A percentile compares a stretch with the other conserved stretches of the same genome.
Evolutionary conservation across 495 filamentous ascomycete genomes (phyloP).

Genomic region (Penicillium dipodomyicola): DNA sequence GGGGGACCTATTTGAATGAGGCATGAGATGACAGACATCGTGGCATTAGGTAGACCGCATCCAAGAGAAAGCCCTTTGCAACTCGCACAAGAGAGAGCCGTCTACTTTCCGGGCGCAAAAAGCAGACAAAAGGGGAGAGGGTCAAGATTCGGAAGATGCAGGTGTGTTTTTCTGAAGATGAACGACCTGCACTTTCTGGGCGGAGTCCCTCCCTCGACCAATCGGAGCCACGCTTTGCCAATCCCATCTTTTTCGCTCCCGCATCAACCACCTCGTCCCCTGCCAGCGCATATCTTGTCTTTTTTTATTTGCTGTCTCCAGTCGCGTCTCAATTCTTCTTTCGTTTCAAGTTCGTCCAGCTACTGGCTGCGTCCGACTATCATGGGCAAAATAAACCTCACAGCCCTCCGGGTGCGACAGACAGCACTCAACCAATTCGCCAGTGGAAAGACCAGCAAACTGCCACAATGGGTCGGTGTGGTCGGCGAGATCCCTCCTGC

Average conservation of each 20-base stretch:
- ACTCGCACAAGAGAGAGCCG: slow-evolving; percentile 12
- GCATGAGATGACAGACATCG: slow-evolving; percentile 65
- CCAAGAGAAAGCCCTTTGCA: slow-evolving; percentile 26
- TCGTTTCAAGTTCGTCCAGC: not conserved
- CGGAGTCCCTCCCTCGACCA: slow-evolving; percentile 39
- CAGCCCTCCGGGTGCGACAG: slow-evolving; percentile 69
- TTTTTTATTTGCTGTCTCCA: slow-evolving; percentile 5
- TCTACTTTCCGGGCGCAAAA: slow-evolving; percentile 19
- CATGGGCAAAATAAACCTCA: slow-evolving; percentile 73
- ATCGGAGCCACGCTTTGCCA: slow-evolving; percentile 42
- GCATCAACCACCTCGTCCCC: slow-evolving; percentile 18
- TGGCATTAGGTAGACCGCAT: slow-evolving; percentile 50
- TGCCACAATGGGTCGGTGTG: slow-evolving; percentile 76
- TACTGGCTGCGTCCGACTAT: slow-evolving; percentile 8
- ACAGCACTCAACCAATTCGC: slow-evolving; percentile 58
- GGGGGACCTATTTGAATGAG: slow-evolving; percentile 54
- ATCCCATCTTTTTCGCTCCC: slow-evolving; percentile 42
- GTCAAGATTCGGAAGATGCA: slow-evolving; percentile 4
- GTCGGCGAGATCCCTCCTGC: slow-evolving; percentile 74
- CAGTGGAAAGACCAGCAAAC: slow-evolving; percentile 41
- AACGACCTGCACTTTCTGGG: slow-evolving; percentile 33
- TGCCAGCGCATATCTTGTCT: slow-evolving; percentile 1
- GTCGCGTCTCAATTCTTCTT: slow-evolving; percentile 3
- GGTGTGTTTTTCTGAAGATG: slow-evolving; percentile 32
- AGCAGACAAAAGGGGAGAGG: slow-evolving; percentile 14